phyloP scores from a whole-genome alignment of 257 asterid species.

The Eucommia ulmoides region DNA sequence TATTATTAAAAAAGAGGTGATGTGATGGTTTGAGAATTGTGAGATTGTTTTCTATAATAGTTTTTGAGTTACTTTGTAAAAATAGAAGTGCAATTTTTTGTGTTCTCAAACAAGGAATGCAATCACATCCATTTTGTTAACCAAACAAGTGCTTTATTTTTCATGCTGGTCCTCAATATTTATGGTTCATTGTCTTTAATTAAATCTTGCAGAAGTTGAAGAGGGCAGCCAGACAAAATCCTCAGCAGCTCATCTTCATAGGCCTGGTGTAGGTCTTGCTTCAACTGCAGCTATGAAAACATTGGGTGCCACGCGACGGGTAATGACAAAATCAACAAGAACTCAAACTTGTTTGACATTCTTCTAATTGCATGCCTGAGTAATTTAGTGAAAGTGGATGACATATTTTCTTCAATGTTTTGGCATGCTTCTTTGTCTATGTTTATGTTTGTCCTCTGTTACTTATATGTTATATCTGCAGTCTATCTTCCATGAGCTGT shows the following conservation, averaged over 20 bases:
- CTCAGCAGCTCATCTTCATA: slow-evolving; percentile 21
- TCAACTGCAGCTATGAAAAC: slow-evolving; percentile 61
- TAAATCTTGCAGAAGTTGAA: slow-evolving; percentile 31
- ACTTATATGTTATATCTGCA: too few species aligned
- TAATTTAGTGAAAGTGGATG: not conserved
- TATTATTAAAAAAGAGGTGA: too few species aligned
- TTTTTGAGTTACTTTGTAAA: too few species aligned
- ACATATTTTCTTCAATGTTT: not conserved
- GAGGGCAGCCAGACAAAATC: slow-evolving; percentile 37
- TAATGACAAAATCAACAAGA: slow-evolving; percentile 22
- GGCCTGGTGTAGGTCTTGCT: slow-evolving; percentile 27
- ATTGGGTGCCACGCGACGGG: slow-evolving; percentile 56
- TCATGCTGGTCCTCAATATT: slow-evolving; percentile 2
- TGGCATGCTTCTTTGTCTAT: not conserved
- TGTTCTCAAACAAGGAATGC: too few species aligned
- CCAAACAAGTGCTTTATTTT: too few species aligned
- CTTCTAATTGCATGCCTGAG: slow-evolving; percentile 3
- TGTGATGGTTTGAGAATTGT: too few species aligned
- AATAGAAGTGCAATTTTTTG: too few species aligned
- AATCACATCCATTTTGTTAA: too few species aligned
- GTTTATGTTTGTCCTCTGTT: not conserved
- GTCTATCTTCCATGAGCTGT: not conserved
- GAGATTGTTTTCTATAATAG: too few species aligned
- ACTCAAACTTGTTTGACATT: slow-evolving; percentile 2
- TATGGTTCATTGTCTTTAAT: slow-evolving; percentile 5